Evolutionary conservation across 1,139 yeast genomes (phyloP).

Genomic region (Hyphopichia wangnamkhiaoensis): DNA sequence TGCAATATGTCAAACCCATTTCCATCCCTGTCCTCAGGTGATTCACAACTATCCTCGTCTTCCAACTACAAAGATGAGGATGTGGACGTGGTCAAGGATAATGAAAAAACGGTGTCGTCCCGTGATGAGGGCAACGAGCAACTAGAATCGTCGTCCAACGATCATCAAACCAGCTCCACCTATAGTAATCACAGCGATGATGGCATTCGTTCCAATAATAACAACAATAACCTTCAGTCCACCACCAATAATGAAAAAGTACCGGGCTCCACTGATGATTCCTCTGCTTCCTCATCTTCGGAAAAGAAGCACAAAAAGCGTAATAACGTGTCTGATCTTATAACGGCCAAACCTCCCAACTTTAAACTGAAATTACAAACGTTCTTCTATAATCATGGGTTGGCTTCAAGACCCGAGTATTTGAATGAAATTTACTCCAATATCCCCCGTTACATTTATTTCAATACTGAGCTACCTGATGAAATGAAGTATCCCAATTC

Average conservation of each 20-base stretch:
- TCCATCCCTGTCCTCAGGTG: background rate
- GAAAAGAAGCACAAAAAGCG: background rate
- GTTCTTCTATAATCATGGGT: constrained; percentile 32
- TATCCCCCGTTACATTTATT: constrained; percentile 40
- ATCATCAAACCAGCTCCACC: background rate
- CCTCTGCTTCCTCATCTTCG: background rate
- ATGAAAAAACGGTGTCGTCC: background rate
- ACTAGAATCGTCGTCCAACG: background rate
- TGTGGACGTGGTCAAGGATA: background rate
- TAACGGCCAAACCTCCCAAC: constrained; percentile 32
- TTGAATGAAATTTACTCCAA: constrained; percentile 35
- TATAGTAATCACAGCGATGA: background rate
- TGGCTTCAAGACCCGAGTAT: constrained; percentile 35
- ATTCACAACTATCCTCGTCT: background rate
- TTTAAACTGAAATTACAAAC: constrained; percentile 28
- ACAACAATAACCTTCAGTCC: background rate
- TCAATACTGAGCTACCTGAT: constrained; percentile 37
- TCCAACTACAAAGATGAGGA: background rate
- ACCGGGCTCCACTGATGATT: too few species aligned
- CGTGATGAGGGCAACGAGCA: background rate
- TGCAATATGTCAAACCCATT: background rate
- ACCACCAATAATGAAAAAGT: too few species aligned
- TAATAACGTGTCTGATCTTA: background rate
- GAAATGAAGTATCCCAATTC: constrained; percentile 34
- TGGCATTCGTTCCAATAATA: background rate